These are phyloP conservation scores for Halophytophthora batemanensis DNA, from an alignment of 352 stramenopile species.

Conservation along the genomic window DNA sequence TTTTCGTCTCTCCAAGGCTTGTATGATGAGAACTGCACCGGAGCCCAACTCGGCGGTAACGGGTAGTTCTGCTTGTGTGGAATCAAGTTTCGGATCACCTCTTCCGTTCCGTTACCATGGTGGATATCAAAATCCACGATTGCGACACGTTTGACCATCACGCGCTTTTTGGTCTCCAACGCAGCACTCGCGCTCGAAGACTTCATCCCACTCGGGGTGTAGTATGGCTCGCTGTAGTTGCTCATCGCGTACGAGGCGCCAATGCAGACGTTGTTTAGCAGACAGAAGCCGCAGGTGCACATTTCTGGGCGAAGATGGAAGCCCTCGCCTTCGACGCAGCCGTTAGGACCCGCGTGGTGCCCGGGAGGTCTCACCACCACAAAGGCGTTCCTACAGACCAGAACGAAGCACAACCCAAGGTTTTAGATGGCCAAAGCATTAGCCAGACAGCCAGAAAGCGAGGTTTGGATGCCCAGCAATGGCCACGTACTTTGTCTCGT, in stretches of 20 bases:
- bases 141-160: conserved; percentile 39
- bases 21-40: conserved; percentile 55
- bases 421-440: conserved; percentile 1
- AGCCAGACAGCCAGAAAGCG: neutral
- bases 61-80: conserved; percentile 64
- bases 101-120: conserved; percentile 63
- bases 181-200: conserved; percentile 1
- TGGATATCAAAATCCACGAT: conserved; percentile 77
- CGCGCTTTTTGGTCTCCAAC: conserved; percentile 9
- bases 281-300: conserved; percentile 63
- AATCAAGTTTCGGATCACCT: conserved; percentile 60
- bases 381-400: conserved; percentile 46
- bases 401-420: conserved; percentile 1
- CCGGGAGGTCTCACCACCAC: conserved; percentile 54
- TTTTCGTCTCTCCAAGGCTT: conserved; percentile 66
- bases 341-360: conserved; percentile 60
- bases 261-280: conserved; percentile 73
- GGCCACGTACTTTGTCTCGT: conserved; percentile 44
- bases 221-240: conserved; percentile 44
- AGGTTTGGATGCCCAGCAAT: neutral
- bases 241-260: conserved; percentile 54
- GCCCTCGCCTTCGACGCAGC: conserved; percentile 48
- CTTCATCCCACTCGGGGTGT: conserved; percentile 12
- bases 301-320: conserved; percentile 53
- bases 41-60: conserved; percentile 58